Conservation (phyloP, 164 flowering plant species). For the Kalanchoe fedtschenkoi region DNA sequence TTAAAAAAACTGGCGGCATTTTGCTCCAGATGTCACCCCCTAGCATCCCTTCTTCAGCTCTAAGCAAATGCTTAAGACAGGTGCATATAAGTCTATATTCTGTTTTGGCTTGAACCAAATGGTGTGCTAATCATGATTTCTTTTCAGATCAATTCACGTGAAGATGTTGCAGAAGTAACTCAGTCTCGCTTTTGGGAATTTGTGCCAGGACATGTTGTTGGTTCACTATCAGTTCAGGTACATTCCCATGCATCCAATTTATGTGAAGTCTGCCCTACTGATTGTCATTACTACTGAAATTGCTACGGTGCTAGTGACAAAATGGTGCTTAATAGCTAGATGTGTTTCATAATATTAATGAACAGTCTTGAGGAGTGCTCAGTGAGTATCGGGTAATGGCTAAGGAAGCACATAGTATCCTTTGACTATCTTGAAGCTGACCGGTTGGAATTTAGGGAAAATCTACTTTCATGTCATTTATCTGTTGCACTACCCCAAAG, state of each 20-base stretch:
- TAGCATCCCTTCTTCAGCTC: conserved; percentile 66
- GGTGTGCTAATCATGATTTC: neutral
- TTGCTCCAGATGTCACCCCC: conserved; percentile 88
- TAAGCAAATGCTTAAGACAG: conserved; percentile 85
- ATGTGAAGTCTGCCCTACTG: neutral
- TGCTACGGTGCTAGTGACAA: too few species aligned
- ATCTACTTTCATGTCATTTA: neutral
- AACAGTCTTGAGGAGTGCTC: too few species aligned
- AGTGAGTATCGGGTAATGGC: too few species aligned
- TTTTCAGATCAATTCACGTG: conserved; percentile 53
- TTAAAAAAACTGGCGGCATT: conserved; percentile 64
- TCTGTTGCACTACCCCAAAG: too few species aligned
- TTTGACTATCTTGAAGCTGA: too few species aligned
- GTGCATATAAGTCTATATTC: conserved; percentile 17
- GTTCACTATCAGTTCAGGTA: conserved; percentile 71
- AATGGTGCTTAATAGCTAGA: too few species aligned
- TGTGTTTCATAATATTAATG: too few species aligned
- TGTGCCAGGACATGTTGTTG: conserved; percentile 86
- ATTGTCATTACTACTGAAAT: too few species aligned
- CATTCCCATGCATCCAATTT: neutral
- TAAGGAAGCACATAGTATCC: neutral
- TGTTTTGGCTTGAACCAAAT: neutral
- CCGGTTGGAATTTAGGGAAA: neutral
- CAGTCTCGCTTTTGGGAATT: conserved; percentile 91
- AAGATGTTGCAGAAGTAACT: conserved; percentile 64